Evolutionary conservation across 2,329 filamentous ascomycete species (phyloP), one percentile per base, ranked within the genome.

Genomic region (Talaromyces sp.): DNA sequence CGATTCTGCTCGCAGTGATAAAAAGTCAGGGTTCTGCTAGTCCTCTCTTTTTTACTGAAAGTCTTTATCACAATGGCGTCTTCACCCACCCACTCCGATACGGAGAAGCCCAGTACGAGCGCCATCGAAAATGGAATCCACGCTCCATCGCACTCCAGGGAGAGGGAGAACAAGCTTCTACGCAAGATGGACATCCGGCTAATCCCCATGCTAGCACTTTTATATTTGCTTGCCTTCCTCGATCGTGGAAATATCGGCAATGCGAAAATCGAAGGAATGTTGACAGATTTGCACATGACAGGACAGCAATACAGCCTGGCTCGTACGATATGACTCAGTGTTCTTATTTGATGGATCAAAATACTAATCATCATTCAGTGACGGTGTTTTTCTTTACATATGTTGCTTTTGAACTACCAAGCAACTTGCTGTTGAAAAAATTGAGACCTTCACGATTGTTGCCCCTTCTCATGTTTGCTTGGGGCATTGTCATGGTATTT

Each of bases 331-430:
- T 22, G 19, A 35, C 43, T 3, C 37, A 39, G 3, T 59, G 10
- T 59, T 19, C 2, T 27, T 43, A 6, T 45, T 14, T 16, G 35
- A 43, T 27, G 27, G 8, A 72, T n/a, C 78, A 16, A 14, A n/a
- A 27, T 7, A 50, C 78, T 16, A 73, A 79, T 35, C 71, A 75
- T 16, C 85, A 85, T 68, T 71, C 79, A 19, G 72, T 84, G 35
- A 85, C 82, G 0, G 80, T 85, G 39, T 86, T 86, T 71, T 84
- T 84, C 70, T 83, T 84, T 49, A 74, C 79, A 2, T 84, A 83
- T 68, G 78, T 80, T 19, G 41, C 77, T 2, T 80, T 80, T 45
- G 74, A 80, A 63, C 77, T 78, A 41, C 73, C 76, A 50, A 76
- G 74, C 0, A 66, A 81, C 16, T 78, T 81, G 76, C 65, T 76